Percentiles rank a stretch among this genome's conserved stretches.
These are phyloP conservation scores for Pythium periplocum DNA, from an alignment of 352 stramenopile genomes.

Conservation along the genomic window DNA sequence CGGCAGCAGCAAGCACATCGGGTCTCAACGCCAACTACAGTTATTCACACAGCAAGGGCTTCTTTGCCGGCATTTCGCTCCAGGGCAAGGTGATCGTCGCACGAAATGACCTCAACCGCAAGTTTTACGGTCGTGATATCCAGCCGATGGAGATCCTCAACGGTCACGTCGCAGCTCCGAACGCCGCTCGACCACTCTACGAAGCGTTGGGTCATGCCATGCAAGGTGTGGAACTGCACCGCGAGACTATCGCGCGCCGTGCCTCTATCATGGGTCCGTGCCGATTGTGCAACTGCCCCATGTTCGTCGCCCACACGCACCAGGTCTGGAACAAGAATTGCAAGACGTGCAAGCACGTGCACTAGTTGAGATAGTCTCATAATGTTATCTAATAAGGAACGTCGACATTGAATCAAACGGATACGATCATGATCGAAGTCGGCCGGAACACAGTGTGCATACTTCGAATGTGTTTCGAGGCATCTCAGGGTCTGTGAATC, in stretches of 20 bases:
- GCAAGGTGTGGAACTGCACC: slow-evolving; percentile 38
- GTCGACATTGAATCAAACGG: too few relatives aligned
- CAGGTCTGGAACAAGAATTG: slow-evolving; percentile 75
- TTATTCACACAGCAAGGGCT: slow-evolving; percentile 89
- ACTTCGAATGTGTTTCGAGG: too few relatives aligned
- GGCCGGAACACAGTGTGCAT: too few relatives aligned
- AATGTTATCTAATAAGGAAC: too few relatives aligned
- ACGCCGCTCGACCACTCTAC: slow-evolving; percentile 46
- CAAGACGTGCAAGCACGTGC: slow-evolving; percentile 59
- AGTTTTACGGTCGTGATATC: slow-evolving; percentile 83
- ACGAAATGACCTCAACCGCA: slow-evolving; percentile 83
- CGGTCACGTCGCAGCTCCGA: slow-evolving; percentile 39
- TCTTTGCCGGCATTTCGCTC: slow-evolving; percentile 89
- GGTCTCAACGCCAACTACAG: slow-evolving; percentile 88
- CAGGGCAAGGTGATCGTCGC: slow-evolving; percentile 81
- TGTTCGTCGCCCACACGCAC: slow-evolving; percentile 54
- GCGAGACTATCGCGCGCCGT: slow-evolving; percentile 31
- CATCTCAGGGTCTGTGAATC: too few relatives aligned
- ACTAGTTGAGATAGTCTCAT: slow-evolving; percentile 21
- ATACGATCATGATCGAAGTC: too few relatives aligned
- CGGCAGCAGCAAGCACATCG: slow-evolving; percentile 52
- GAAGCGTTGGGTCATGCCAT: slow-evolving; percentile 54
- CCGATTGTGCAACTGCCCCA: slow-evolving; percentile 50
- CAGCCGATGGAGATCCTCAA: slow-evolving; percentile 37
- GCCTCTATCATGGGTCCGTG: slow-evolving; percentile 48